These are phyloP conservation scores for Mycena indigotica DNA, from an alignment of 768 basidiomycete species.

Conservation along the genomic window DNA sequence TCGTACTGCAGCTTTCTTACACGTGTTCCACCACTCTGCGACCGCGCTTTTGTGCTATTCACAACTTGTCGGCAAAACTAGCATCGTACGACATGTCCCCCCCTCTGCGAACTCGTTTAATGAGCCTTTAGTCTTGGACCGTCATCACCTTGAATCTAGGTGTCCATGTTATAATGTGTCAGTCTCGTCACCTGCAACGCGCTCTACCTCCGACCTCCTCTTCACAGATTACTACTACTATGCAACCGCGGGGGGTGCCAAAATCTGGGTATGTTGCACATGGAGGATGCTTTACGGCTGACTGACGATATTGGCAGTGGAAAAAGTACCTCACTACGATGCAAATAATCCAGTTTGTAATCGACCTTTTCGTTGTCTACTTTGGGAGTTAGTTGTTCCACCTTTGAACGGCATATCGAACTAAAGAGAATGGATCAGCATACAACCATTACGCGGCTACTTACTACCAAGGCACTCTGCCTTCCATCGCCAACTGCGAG, in stretches of 20 bases:
- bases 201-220: conserved; percentile 4
- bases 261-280: conserved; percentile 77
- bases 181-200: conserved; percentile 33
- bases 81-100: conserved; percentile 62
- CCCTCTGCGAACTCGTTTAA: conserved; percentile 10
- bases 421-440: conserved; percentile 40
- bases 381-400: conserved; percentile 78
- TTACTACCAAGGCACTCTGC: conserved; percentile 63
- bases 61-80: conserved; percentile 93
- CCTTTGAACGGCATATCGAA: conserved; percentile 1
- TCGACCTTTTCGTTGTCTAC: conserved; percentile 90
- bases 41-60: conserved; percentile 94
- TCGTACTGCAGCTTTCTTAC: conserved; percentile 75
- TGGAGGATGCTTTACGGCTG: conserved; percentile 1
- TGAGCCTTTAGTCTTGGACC: conserved; percentile 80
- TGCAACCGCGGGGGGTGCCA: conserved; percentile 94
- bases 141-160: conserved; percentile 87
- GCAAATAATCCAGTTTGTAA: conserved; percentile 95
- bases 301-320: conserved; percentile 71
- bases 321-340: conserved; percentile 96
- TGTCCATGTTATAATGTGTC: conserved; percentile 98
- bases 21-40: conserved; percentile 99
- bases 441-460: conserved; percentile 80
- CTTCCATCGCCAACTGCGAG: conserved; percentile 79
- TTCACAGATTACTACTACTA: conserved; percentile 95